Evolutionary conservation across 768 basidiomycete genomes (phyloP), one percentile per base, ranked within the genome.

Genomic region (Hygrophorus russula): DNA sequence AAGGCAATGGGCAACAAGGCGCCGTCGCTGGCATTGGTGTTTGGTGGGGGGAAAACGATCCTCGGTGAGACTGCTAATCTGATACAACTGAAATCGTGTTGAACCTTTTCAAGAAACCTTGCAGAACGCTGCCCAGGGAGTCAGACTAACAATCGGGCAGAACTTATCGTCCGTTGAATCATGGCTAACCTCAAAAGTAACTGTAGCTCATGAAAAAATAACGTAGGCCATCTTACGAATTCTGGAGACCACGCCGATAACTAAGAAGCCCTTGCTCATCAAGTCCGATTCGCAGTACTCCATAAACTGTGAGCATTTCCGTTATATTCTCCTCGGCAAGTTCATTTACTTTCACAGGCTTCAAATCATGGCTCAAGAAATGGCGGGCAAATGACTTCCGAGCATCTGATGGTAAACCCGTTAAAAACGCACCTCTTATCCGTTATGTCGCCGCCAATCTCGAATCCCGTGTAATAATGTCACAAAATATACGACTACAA

Each of bases 81-180:
- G n/a, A 12, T 18, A n/a, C 32, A 40, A 13, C 29, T 30, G 13
- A 13, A 32, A 39, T 41, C n/a, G n/a, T 43, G 38, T 13, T 47
- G n/a, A 46, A 19, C 34, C 24, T 2, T 24, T 39, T 35, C 10
- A 44, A 93, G 90, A 44, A 94, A 93, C 52, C 55, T 91, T 2
- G 71, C 80, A 1, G 90, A 93, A 58, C 69, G 86, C 29, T 87
- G 83, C 58, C 85, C 85, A 3, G 87, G 87, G 2, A 71, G 65
- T 44, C 88, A 90, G 54, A 90, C 88, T 1, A 92, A 92, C 56
- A 90, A 91, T 47, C 66, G 90, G 20, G 92, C 90, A 9, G 92
- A 96, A 57, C 68, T 94, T 27, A 77, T 91, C 43, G 92, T 88
- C 45, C 43, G 74, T 68, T 12, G 28, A 28, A 27, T 27, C 15